A percentile compares a stretch with the other conserved stretches of the same genome.
Evolutionary conservation across 192 early-diverging fungal species (phyloP).

Genomic region (Backusella circina): DNA sequence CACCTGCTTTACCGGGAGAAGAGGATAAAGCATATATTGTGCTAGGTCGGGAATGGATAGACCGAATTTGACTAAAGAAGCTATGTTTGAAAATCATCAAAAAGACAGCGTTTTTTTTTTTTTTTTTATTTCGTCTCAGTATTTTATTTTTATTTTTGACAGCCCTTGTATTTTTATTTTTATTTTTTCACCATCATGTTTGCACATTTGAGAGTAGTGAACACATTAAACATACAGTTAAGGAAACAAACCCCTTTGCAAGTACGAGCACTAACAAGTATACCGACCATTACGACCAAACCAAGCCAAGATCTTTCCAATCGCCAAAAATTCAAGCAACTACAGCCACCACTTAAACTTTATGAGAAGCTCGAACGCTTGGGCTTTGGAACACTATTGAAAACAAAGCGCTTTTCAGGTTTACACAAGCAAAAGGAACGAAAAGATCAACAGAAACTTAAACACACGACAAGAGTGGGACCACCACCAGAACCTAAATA

Average conservation of each 20-base stretch:
- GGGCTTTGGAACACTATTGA: constrained; percentile 32
- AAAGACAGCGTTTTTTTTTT: background rate
- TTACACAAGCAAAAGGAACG: constrained; percentile 2
- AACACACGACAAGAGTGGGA: background rate
- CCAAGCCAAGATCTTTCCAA: constrained; percentile 21
- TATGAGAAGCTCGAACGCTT: constrained; percentile 27
- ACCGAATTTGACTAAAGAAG: background rate
- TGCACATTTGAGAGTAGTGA: background rate
- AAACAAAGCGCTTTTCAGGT: constrained; percentile 27
- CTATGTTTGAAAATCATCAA: background rate
- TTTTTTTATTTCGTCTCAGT: background rate
- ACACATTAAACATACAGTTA: background rate
- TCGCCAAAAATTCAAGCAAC: constrained; percentile 34
- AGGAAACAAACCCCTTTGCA: background rate
- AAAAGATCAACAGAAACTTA: background rate
- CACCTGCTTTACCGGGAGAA: constrained; percentile 70
- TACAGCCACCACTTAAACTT: constrained; percentile 20
- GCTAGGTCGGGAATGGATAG: constrained; percentile 16
- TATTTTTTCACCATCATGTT: background rate
- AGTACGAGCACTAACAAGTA: background rate
- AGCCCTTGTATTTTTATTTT: background rate
- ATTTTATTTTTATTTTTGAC: constrained; percentile 2
- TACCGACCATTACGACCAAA: background rate
- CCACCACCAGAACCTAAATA: constrained; percentile 21
- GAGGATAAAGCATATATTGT: constrained; percentile 77